Evolutionary conservation across 441 rosid species (phyloP), one percentile per base, ranked within the genome.

Genomic region (Aquilaria agallochum): DNA sequence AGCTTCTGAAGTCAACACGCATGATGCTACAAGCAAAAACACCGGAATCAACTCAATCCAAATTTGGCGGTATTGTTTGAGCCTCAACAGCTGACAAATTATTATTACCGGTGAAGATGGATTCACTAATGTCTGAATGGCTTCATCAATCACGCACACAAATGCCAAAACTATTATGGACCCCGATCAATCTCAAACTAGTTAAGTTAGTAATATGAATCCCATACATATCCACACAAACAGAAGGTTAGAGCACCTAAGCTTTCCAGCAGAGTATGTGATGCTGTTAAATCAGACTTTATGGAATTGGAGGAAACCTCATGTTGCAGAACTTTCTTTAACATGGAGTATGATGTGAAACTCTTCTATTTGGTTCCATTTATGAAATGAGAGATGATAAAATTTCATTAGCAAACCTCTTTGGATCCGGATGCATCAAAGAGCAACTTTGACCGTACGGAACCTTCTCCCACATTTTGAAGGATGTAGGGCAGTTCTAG

Each of bases 401-500:
- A 50, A 31, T 50, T 34, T 15, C 59, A 8, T 48, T 65, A 73
- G 47, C 73, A 63, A 44, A 88, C 97, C 94, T 88, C 80, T 52
- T 78, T 68, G 34, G 86, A 79, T 69, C 97, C 96, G 50, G 90
- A 80, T 63, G 65, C 60, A 60, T 83, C 80, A 42, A 71, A 50
- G 47, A 91, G 87, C 63, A 74, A 68, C 70, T 72, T 82, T 59
- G 60, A 72, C 11, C 77, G 64, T 33, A 44, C 27, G 27, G 96
- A 88, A 13, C 94, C 96, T 65, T 77, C 74, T 70, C 94, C 97
- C 40, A 76, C 87, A 57, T 84, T 91, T 56, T 81, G 86, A 78
- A 91, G 86, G 66, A 88, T 70, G 68, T 86, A 88, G 30, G 96
- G 93, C 31, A 91, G 85, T 75, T 91, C 97, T 70, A 91, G 72